Base-by-base conservation (phyloP, 1,284 basidiomycete species). In the Xanthoconium separans region DNA sequence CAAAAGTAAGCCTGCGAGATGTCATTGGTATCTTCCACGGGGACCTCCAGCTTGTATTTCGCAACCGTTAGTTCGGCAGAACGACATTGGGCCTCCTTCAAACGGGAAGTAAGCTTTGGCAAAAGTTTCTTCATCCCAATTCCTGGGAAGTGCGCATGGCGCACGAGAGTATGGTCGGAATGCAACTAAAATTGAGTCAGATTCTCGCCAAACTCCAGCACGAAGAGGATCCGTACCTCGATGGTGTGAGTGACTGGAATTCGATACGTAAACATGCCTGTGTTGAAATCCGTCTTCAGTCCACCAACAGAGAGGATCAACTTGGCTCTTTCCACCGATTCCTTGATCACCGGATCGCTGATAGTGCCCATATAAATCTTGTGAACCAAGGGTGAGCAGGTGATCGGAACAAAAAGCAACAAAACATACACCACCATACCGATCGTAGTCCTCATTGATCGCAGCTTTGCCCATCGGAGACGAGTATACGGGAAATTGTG, bases 391-490 rank as follows among this genome's bases (percentile, higher is more conserved):
- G 15, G 31, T 65, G 39, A 55, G 22, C 16, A 4, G 54, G 44
- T 29, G 39, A 20, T 47, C 46, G 51, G 45, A 57, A 6, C 27
- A 27, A 47, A 33, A 31, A 6, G 11, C 1, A 16, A 49, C 2
- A 2, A 44, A 34, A 46, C 55, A 70, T 67, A 92, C 89, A 16
- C 95, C 95, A 52, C 94, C 94, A 70, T 90, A 98, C n/a, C 92
- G 82, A 18, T 84, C 79, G 54, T 90, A 85, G 42, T 79, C 78
- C 73, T 98, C 96, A 58, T 85, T 81, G 13, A 97, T 74, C 0
- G 87, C 80, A 1, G 87, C 83, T 72, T 96, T 96, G 42, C 93
- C 95, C 94, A 96, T 95, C 0, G 93, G 93, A 0, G 93, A 81
- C 16, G 84, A 75, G 65, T 87, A 87, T 51, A 95, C 88, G 46